Conservation (phyloP, 2,329 filamentous ascomycete species). For the Daldinia sp. region DNA sequence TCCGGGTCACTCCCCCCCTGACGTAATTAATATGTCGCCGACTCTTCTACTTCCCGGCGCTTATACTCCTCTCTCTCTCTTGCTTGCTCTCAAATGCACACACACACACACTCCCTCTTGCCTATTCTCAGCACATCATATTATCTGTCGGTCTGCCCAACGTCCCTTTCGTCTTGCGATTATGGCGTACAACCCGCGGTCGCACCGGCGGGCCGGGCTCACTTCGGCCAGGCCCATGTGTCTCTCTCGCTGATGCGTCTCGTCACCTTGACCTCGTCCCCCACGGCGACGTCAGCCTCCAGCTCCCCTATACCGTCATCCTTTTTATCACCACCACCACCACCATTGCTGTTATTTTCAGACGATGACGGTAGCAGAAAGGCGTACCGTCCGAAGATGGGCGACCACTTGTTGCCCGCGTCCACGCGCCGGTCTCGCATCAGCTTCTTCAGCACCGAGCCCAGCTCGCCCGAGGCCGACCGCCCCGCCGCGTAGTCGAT, state of each 20-base stretch:
- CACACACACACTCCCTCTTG: not conserved
- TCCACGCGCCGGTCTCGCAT: slow-evolving; percentile 79
- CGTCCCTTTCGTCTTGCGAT: not conserved
- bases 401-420: slow-evolving; percentile 72
- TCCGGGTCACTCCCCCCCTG: slow-evolving; percentile 3
- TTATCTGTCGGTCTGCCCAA: not conserved
- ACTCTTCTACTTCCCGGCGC: slow-evolving; percentile 14
- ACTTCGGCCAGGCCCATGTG: slow-evolving; percentile 64
- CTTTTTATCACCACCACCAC: not conserved
- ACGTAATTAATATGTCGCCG: slow-evolving; percentile 21
- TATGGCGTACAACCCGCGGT: not conserved
- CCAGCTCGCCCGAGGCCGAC: slow-evolving; percentile 66
- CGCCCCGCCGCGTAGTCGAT: slow-evolving; percentile 77
- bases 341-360: not conserved
- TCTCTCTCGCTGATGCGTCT: slow-evolving; percentile 64
- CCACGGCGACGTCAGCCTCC: slow-evolving; percentile 60
- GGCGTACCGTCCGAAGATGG: slow-evolving; percentile 79
- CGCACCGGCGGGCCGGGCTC: slow-evolving; percentile 13
- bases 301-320: slow-evolving; percentile 38
- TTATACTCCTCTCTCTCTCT: not conserved
- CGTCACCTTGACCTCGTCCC: slow-evolving; percentile 67
- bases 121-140: not conserved
- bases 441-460: slow-evolving; percentile 75
- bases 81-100: slow-evolving; percentile 5
- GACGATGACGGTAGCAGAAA: slow-evolving; percentile 60